Evolutionary conservation across 257 asterid species (phyloP), one percentile per base, ranked within the genome.

Genomic region (Nicotiana paniculata): DNA sequence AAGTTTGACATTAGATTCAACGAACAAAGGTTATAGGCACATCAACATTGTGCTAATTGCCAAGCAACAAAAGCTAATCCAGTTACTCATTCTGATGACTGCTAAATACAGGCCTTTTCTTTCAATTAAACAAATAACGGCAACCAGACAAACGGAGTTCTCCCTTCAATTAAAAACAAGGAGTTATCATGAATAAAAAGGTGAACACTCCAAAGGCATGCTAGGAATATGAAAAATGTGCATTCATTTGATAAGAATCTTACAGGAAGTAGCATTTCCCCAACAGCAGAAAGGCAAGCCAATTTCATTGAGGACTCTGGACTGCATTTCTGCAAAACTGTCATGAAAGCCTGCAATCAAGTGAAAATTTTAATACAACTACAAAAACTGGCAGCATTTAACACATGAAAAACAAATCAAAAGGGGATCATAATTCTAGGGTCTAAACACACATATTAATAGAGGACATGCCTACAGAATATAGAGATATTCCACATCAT

Each of bases 231-330:
- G 82, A 83, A 80, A 46, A 74, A 48, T 48, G 43, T 74, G 43
- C 75, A 32, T 7, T 74, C 37, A 21, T 74, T 74, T 74, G 79
- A 81, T 32, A 66, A 81, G 77, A 13, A 84, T 86, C 98, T 94
- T 87, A 96, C 99, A 84, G 95, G 95, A 86, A 86, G 83, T 21
- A 93, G 87, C 94, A 93, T 89, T 85, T 93, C 95, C 72, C 87
- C 89, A 55, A 93, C 62, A 70, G 93, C 97, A 89, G 91, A 87
- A 89, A 96, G 88, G 91, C 97, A 96, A 72, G 97, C 92, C 83
- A 94, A 88, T 87, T 92, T 96, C 88, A 90, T 74, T 37, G 91
- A 85, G 80, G 97, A 90, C 72, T 85, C 92, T 75, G 93, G 90
- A 62, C 82, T 87, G 84, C 92, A 92, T 81, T 83, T 89, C 93